phyloP scores from a whole-genome alignment of 1,284 basidiomycete species.

The Leccinum laetum region DNA sequence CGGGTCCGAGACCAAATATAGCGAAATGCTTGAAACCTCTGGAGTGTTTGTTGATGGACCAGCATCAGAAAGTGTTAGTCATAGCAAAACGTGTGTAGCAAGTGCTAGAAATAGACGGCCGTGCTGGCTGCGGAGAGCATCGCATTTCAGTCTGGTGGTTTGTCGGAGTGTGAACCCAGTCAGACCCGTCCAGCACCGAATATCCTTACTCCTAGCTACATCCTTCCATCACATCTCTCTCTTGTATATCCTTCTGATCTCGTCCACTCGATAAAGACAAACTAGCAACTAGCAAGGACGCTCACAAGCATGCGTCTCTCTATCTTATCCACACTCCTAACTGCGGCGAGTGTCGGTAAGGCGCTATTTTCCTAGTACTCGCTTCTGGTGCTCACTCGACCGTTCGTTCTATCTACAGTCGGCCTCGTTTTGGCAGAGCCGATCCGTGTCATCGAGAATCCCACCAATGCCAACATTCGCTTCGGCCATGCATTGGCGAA shows the following conservation, averaged over 20 bases:
- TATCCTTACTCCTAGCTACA: not conserved
- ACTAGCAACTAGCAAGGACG: not conserved
- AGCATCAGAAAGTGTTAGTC: conserved; percentile 1
- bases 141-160: not conserved
- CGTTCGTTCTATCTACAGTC: conserved; percentile 11
- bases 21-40: not conserved
- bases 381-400: conserved; percentile 1
- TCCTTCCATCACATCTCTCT: conserved; percentile 4
- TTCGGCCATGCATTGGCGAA: conserved; percentile 32
- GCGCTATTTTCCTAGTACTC: not conserved
- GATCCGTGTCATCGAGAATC: conserved; percentile 20
- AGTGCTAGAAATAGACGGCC: not conserved
- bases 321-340: conserved; percentile 26
- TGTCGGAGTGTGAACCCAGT: conserved; percentile 25
- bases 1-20: conserved; percentile 2
- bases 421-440: conserved; percentile 29
- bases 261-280: not conserved
- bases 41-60: not conserved
- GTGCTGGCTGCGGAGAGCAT: not conserved
- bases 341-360: conserved; percentile 28
- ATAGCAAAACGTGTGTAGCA: conserved; percentile 2
- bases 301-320: conserved; percentile 25
- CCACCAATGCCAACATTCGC: conserved; percentile 33
- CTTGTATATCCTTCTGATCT: conserved; percentile 6
- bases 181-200: conserved; percentile 7